Evolutionary conservation across 2,329 filamentous ascomycete genomes (phyloP).

Genomic region (Fusarium mangiferae): DNA sequence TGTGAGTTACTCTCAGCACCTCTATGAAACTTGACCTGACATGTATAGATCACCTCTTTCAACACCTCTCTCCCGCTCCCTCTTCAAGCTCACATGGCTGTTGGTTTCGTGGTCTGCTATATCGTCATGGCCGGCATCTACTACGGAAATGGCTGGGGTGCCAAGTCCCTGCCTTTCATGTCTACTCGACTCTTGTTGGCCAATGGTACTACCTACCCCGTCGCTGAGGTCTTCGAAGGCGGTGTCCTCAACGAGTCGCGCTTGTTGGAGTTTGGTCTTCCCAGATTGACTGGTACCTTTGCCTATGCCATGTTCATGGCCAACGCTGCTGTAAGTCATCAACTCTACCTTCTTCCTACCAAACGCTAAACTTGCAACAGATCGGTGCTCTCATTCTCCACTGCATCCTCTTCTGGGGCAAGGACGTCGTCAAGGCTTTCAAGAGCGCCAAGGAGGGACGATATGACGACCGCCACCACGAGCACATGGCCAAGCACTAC

Average conservation of each 20-base stretch:
- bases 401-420: conserved; percentile 65
- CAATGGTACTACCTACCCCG: conserved; percentile 55
- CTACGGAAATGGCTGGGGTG: conserved; percentile 60
- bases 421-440: conserved; percentile 60
- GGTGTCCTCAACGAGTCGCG: conserved; percentile 54
- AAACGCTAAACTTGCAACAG: conserved; percentile 39
- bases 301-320: conserved; percentile 66
- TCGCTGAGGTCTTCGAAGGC: conserved; percentile 52
- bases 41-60: conserved; percentile 61
- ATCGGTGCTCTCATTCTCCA: conserved; percentile 66
- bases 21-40: background rate
- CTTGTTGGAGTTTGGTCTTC: conserved; percentile 57
- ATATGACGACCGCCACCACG: conserved; percentile 63
- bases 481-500: conserved; percentile 63
- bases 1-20: conserved; percentile 47
- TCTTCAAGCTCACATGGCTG: conserved; percentile 58
- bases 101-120: conserved; percentile 61
- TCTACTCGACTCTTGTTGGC: conserved; percentile 57
- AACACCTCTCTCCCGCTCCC: conserved; percentile 63
- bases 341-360: rapidly evolving
- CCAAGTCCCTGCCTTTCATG: conserved; percentile 63
- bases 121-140: conserved; percentile 62
- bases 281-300: conserved; percentile 60
- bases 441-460: conserved; percentile 56
- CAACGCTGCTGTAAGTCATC: conserved; percentile 61